Evolutionary conservation across 2,329 filamentous ascomycete species (phyloP), one percentile per base, ranked within the genome.

Genomic region (Dothidotthia symphoricarpi): DNA sequence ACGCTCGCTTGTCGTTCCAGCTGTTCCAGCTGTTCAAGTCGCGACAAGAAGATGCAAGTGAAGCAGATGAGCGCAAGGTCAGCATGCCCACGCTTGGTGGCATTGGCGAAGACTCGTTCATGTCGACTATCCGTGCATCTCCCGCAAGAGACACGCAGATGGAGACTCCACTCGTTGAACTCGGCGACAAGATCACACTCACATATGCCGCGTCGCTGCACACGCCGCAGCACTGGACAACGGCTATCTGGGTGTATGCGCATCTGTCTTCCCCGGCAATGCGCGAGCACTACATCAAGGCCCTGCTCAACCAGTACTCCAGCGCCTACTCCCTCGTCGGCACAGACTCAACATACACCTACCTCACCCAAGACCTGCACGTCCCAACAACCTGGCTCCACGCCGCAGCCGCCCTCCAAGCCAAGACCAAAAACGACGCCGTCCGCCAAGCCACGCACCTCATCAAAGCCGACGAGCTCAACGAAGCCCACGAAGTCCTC

Each of bases 401-500:
- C 81, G 81, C 88, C 43, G 88, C 93, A 13, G 87, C 90, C 60
- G 90, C 90, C 10, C 75, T 91, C 11, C 85, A 85, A 66, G 89
- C 88, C 68, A 85, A 86, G 45, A 82, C 83, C 41, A 80, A 82
- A 31, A 80, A 78, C 56, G 80, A 82, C 47, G 81, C 90, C 61
- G 41, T 64, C 7, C 43, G 49, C 4, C 75, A 85, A 9, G 76
- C 75, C 30, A 73, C 75, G 4, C 93, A 83, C 56, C 81, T 98
- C 10, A 77, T 97, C 42, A 81, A 82, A 32, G 91, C 89, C 2
- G 77, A 79, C 26, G 82, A 86, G 28, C 86, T 82, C 66, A 75
- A 81, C 19, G 87, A 93, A 61, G 93, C 93, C 0, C 93, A 97
- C 67, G 78, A 82, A 17, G 87, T 91, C 1, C 83, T 98, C 36